These are phyloP conservation scores for Bruguiera sexangula DNA, from an alignment of 345 rosid species.

Conservation along the genomic window DNA sequence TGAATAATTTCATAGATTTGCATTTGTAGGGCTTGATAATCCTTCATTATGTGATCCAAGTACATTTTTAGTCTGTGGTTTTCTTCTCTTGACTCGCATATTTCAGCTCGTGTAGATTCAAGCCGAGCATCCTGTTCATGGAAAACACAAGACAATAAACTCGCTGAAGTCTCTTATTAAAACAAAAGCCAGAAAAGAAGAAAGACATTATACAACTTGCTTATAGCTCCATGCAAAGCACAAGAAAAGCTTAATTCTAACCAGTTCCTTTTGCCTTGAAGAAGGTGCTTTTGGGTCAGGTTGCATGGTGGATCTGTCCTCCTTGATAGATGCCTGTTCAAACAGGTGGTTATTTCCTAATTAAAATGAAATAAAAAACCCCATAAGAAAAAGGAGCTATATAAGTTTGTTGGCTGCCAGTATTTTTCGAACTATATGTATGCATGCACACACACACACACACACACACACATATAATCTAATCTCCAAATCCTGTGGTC, in stretches of 20 bases:
- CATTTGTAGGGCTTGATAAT: slow-evolving; percentile 60
- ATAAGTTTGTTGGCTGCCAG: not conserved
- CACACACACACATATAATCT: no score
- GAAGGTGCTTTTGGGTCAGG: slow-evolving; percentile 24
- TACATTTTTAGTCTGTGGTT: slow-evolving; percentile 61
- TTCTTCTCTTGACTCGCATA: slow-evolving; percentile 73
- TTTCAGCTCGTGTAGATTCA: slow-evolving; percentile 63
- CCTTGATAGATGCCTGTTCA: slow-evolving; percentile 14
- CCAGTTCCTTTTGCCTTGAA: slow-evolving; percentile 23
- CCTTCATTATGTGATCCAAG: slow-evolving; percentile 50
- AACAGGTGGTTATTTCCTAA: not conserved
- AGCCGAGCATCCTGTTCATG: slow-evolving; percentile 42
- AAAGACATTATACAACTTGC: no score
- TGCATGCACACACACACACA: no score
- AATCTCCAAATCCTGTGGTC: no score
- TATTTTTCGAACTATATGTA: no score
- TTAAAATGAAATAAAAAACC: not conserved
- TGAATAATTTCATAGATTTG: slow-evolving; percentile 42
- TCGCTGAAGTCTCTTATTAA: not conserved
- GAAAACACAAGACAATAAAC: not conserved
- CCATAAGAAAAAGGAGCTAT: not conserved
- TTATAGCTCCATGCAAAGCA: not conserved
- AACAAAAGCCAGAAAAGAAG: no score
- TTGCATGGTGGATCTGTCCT: slow-evolving; percentile 15
- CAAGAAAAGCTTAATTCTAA: not conserved